Evolutionary conservation across 2,329 filamentous ascomycete genomes (phyloP).

Genomic region (Alternaria burnsii): DNA sequence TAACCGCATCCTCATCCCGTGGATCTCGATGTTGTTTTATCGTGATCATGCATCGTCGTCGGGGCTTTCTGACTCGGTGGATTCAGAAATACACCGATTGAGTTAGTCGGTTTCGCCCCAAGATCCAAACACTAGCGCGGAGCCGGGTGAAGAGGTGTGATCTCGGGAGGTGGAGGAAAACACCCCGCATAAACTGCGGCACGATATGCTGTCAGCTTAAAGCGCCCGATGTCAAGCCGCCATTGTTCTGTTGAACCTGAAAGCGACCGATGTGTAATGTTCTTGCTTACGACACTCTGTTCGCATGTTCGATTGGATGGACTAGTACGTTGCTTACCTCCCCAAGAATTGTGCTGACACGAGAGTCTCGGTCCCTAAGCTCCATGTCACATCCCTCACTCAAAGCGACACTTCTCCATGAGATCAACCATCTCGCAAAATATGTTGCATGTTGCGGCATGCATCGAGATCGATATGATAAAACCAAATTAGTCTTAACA

Average conservation of each 20-base stretch:
- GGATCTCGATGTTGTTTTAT: slow-evolving; percentile 15
- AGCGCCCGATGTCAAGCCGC: not conserved
- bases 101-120: not conserved
- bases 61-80: slow-evolving; percentile 16
- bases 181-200: not conserved
- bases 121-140: slow-evolving; percentile 1
- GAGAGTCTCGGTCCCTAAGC: not conserved
- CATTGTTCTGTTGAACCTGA: not conserved
- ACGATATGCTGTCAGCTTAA: not conserved
- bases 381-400: not conserved
- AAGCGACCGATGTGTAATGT: not conserved
- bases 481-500: not conserved
- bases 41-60: slow-evolving; percentile 9
- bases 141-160: not conserved
- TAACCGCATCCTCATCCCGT: slow-evolving; percentile 6
- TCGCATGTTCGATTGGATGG: not conserved
- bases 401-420: not conserved
- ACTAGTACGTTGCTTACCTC: not conserved
- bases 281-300: not conserved
- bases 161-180: not conserved
- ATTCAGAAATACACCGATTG: slow-evolving; percentile 10
- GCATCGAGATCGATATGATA: not conserved
- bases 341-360: not conserved
- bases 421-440: not conserved
- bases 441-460: no score